Base-by-base conservation (phyloP, 2,329 filamentous ascomycete genomes). In the Exophiala bonariae region DNA sequence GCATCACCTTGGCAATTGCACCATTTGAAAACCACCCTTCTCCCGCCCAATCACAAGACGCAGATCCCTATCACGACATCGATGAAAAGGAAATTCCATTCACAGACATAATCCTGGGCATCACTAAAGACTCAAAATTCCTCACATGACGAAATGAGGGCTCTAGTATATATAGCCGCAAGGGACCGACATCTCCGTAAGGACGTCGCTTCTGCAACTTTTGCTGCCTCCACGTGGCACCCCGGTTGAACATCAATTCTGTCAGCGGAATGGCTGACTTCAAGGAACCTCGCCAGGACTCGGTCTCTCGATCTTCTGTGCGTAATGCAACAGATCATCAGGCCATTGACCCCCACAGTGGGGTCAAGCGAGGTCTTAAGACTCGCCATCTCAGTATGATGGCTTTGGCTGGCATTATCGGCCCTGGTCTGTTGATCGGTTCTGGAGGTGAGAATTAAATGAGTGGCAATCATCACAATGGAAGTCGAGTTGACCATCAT, bases 381-480 rank as follows among this genome's bases (percentile, higher is more conserved):
- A 52, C 79, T 11, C 76, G 81, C n/a, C 82, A 85, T 62, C 78
- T 85, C 4, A 80, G 84, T 66, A 84, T 85, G 80, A 82, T 85
- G 52, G 82, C 82, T 30, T 69, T 73, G 36, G 68, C 66, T 2
- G 69, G 69, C 23, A 71, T 69, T 11, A 72, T 72, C 10, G 55
- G 55, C 1, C 52, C 55, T 1, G 55, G 55, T 40, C 46, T 57
- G 19, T 44, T 57, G 30, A 49, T 57, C 30, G 54, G 52, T n/a
- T 49, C 50, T n/a, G 54, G 54, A 16, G 47, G 41, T 44, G 20
- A 44, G 41, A 17, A 22, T 37, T 17, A 8, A 13, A 16, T 22
- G 14, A 26, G 17, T 7, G 17, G 26, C 11, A 6, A 34, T 34
- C n/a, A n/a, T n/a, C n/a, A 18, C 17, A 14, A 6, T 5, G n/a